Percentiles rank a stretch among this genome's conserved stretches.
These are phyloP conservation scores for Cladosporium sp. DNA, from an alignment of 2,329 filamentous ascomycete species.

Conservation along the genomic window DNA sequence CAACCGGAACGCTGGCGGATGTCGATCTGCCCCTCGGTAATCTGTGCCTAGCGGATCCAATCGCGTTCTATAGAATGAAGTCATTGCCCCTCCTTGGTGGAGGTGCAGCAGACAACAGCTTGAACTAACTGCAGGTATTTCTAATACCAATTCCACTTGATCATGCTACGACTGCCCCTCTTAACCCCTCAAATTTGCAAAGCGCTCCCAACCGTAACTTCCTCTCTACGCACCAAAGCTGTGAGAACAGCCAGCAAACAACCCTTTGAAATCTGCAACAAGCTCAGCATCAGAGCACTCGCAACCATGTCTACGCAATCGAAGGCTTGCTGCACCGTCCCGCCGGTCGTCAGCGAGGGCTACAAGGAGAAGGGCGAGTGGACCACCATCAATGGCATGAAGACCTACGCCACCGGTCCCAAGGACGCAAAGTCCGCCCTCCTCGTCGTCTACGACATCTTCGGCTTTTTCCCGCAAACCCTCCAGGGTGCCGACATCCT, in stretches of 20 bases:
- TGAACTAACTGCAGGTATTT: neutral
- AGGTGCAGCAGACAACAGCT: neutral
- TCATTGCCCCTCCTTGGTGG: neutral
- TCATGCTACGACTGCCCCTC: constrained; percentile 9
- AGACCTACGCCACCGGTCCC: constrained; percentile 55
- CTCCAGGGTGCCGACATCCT: constrained; percentile 59
- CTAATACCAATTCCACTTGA: neutral
- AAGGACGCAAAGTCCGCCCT: constrained; percentile 51
- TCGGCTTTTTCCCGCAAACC: constrained; percentile 58
- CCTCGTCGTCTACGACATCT: constrained; percentile 56
- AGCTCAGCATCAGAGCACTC: neutral
- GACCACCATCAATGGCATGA: constrained; percentile 54
- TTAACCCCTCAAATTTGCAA: constrained; percentile 1
- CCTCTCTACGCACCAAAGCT: neutral
- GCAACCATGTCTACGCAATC: constrained; percentile 28
- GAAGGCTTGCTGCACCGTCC: constrained; percentile 43
- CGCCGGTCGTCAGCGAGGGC: constrained; percentile 42
- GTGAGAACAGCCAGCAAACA: constrained; percentile 1
- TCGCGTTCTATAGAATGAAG: no score
- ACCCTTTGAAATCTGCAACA: neutral
- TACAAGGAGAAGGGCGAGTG: constrained; percentile 55
- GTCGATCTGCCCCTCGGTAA: no score
- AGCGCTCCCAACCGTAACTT: neutral
- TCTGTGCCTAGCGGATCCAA: no score
- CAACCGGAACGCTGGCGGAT: no score